These are phyloP conservation scores for Cadophora malorum DNA, from an alignment of 2,329 filamentous ascomycete genomes.

Conservation along the genomic window DNA sequence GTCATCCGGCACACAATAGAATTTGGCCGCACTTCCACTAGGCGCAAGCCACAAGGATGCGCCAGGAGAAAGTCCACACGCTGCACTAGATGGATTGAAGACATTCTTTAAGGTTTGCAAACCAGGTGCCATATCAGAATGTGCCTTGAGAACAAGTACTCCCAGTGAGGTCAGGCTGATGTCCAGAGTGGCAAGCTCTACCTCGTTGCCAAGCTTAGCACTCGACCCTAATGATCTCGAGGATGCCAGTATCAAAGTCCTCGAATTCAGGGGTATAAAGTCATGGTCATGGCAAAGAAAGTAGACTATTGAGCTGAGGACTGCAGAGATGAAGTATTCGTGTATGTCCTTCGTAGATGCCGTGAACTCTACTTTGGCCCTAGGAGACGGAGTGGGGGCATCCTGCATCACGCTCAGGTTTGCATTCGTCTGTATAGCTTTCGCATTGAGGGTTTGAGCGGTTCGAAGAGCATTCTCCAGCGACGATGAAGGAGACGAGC, in stretches of 20 bases:
- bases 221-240: conserved; percentile 22
- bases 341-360: conserved; percentile 42
- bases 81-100: conserved; percentile 18
- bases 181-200: conserved; percentile 44
- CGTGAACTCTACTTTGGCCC: conserved; percentile 33
- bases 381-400: conserved; percentile 35
- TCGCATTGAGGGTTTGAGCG: conserved; percentile 40
- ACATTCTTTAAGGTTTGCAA: conserved; percentile 36
- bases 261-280: conserved; percentile 45
- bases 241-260: conserved; percentile 42
- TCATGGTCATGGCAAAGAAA: conserved; percentile 44
- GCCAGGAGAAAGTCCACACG: conserved; percentile 32
- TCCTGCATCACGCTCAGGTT: conserved; percentile 35
- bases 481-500: conserved; percentile 42
- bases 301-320: conserved; percentile 43
- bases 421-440: conserved; percentile 34
- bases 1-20: conserved; percentile 36
- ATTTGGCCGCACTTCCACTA: conserved; percentile 44
- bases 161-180: conserved; percentile 45
- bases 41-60: conserved; percentile 44
- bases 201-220: conserved; percentile 23
- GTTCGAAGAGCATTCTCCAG: conserved; percentile 39
- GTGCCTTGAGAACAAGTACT: conserved; percentile 43
- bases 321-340: conserved; percentile 45
- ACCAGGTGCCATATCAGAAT: conserved; percentile 38